Evolutionary conservation across 2,329 filamentous ascomycete genomes (phyloP).

Genomic region (Venturiaceae sp.): DNA sequence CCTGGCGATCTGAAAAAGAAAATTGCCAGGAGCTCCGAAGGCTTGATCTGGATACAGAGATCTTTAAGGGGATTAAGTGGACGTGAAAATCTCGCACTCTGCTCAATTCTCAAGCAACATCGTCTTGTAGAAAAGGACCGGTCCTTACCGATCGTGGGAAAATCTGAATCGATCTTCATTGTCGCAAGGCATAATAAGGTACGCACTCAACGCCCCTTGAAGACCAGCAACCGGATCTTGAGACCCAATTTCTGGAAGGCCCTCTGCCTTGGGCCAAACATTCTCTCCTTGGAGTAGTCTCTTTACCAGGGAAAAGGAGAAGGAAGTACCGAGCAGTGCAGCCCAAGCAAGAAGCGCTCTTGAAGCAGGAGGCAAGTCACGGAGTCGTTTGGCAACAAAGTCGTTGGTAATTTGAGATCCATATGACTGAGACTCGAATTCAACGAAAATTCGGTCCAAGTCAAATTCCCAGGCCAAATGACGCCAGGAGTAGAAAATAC

Average conservation of each 20-base stretch:
- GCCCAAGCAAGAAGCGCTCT: constrained; percentile 79
- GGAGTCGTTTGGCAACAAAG: constrained; percentile 70
- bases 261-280: constrained; percentile 27
- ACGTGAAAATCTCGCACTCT: too few species aligned
- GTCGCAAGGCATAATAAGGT: constrained; percentile 71
- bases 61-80: too few species aligned
- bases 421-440: constrained; percentile 71
- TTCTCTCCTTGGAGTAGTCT: constrained; percentile 66
- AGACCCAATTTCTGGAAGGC: constrained; percentile 45
- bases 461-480: constrained; percentile 76
- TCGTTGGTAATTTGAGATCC: constrained; percentile 72
- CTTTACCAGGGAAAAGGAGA: constrained; percentile 74
- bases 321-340: constrained; percentile 68
- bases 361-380: constrained; percentile 65
- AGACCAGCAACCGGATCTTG: constrained; percentile 68
- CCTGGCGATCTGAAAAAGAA: too few species aligned
- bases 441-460: constrained; percentile 73
- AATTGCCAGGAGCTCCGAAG: too few species aligned
- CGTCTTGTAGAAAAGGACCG: constrained; percentile 48
- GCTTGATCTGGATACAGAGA: too few species aligned
- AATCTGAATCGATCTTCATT: constrained; percentile 81
- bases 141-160: constrained; percentile 53
- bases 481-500: constrained; percentile 85
- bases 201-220: constrained; percentile 71
- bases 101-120: too few species aligned